A percentile compares a stretch with the other conserved stretches of the same genome.
Evolutionary conservation across 2,329 filamentous ascomycete genomes (phyloP).

Genomic region (Xylariaceae sp.): DNA sequence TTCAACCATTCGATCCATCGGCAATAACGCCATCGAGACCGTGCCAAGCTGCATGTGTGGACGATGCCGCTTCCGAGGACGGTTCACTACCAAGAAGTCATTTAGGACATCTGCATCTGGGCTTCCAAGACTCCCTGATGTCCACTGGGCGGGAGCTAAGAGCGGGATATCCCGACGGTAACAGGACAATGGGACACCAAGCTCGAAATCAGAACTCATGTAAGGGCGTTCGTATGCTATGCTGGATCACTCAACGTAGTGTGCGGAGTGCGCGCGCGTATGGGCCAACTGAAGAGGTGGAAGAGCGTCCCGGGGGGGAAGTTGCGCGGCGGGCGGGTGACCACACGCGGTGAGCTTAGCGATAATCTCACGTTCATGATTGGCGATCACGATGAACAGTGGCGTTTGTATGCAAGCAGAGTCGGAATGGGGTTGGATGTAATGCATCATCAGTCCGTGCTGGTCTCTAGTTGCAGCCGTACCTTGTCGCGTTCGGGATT

Average conservation of each 20-base stretch:
- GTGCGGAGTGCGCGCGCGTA: too few species aligned
- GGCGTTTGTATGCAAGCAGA: not conserved
- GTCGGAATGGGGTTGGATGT: not conserved
- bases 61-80: too few species aligned
- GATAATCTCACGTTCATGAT: not conserved
- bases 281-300: too few species aligned
- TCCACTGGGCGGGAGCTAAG: slow-evolving; percentile 14
- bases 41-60: too few species aligned
- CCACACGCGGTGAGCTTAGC: not conserved
- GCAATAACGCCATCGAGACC: too few species aligned
- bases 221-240: slow-evolving; percentile 3
- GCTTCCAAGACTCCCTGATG: not conserved
- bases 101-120: not conserved
- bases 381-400: not conserved
- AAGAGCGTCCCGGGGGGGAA: not conserved
- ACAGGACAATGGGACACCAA: slow-evolving; percentile 12
- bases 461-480: not conserved
- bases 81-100: too few species aligned
- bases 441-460: not conserved
- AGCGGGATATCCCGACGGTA: slow-evolving; percentile 19
- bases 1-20: too few species aligned
- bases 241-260: too few species aligned
- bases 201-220: slow-evolving; percentile 8
- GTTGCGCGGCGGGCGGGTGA: not conserved
- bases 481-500: too few species aligned